Evolutionary conservation across 2,329 filamentous ascomycete species (phyloP).

Genomic region (Penicillium sumatraense): DNA sequence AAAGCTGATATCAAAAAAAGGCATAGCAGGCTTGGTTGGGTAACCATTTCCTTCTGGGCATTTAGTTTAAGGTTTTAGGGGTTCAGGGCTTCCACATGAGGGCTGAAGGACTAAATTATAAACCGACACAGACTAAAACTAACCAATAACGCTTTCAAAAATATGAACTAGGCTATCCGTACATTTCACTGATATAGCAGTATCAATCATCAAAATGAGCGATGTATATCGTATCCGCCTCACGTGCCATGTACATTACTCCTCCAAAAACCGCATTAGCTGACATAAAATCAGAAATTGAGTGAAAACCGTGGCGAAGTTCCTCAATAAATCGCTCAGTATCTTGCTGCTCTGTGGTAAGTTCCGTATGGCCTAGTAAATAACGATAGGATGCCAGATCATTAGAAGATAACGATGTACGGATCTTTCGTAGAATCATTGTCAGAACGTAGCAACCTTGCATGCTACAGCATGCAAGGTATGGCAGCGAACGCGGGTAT

Average conservation of each 20-base stretch:
- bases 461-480: not conserved
- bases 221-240: not conserved
- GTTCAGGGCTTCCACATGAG: too few relatives aligned
- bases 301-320: conserved; percentile 1
- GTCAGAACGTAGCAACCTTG: not conserved
- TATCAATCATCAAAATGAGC: not conserved
- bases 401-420: not conserved
- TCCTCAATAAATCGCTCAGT: conserved; percentile 4
- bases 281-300: not conserved
- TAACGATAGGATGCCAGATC: not conserved
- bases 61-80: too few relatives aligned
- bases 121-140: too few relatives aligned
- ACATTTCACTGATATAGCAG: too few relatives aligned
- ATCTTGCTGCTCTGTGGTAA: conserved; percentile 1
- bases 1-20: too few relatives aligned
- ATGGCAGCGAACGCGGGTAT: not conserved
- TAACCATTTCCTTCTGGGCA: too few relatives aligned
- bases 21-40: too few relatives aligned
- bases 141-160: too few relatives aligned
- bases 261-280: not conserved
- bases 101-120: too few relatives aligned
- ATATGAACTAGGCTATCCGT: too few relatives aligned
- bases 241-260: not conserved
- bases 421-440: not conserved
- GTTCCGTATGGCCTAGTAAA: not conserved